A percentile compares a stretch with the other conserved stretches of the same genome.
Conservation (phyloP, 2,329 filamentous ascomycete genomes). For the Microcyclospora pomicola region DNA sequence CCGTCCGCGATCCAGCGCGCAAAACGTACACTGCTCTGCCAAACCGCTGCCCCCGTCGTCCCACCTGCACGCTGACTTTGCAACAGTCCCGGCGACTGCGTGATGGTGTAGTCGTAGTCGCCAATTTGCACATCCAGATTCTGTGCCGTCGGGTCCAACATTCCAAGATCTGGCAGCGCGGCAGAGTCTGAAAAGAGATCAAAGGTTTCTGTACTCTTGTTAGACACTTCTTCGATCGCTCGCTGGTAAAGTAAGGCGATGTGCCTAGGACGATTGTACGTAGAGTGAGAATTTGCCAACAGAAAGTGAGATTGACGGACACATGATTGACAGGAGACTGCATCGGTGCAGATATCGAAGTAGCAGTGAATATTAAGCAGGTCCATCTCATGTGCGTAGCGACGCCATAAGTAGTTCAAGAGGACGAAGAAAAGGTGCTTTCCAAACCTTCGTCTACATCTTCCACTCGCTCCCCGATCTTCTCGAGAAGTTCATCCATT, state of each 20-base stretch:
- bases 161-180: slow-evolving; percentile 66
- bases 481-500: slow-evolving; percentile 7
- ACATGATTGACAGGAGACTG: too few species aligned
- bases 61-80: slow-evolving; percentile 59
- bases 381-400: slow-evolving; percentile 7
- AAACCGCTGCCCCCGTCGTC: slow-evolving; percentile 69
- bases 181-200: slow-evolving; percentile 66
- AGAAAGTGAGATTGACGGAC: too few species aligned
- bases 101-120: slow-evolving; percentile 57
- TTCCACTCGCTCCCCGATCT: slow-evolving; percentile 8
- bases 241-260: too few species aligned
- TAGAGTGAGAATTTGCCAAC: too few species aligned
- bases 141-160: slow-evolving; percentile 58
- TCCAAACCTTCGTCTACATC: slow-evolving; percentile 14
- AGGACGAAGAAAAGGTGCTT: background rate
- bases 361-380: background rate
- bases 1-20: slow-evolving; percentile 55
- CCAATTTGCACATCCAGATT: slow-evolving; percentile 42
- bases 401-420: background rate
- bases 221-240: too few species aligned
- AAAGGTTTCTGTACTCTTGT: slow-evolving; percentile 56
- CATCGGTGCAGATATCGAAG: background rate
- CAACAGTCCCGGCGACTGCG: slow-evolving; percentile 72
- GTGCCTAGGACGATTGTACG: too few species aligned
- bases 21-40: slow-evolving; percentile 78